Percentiles rank a stretch among this genome's conserved stretches.
Evolutionary conservation across 139 green algal species (phyloP).

Genomic region (Trebouxia sp.): DNA sequence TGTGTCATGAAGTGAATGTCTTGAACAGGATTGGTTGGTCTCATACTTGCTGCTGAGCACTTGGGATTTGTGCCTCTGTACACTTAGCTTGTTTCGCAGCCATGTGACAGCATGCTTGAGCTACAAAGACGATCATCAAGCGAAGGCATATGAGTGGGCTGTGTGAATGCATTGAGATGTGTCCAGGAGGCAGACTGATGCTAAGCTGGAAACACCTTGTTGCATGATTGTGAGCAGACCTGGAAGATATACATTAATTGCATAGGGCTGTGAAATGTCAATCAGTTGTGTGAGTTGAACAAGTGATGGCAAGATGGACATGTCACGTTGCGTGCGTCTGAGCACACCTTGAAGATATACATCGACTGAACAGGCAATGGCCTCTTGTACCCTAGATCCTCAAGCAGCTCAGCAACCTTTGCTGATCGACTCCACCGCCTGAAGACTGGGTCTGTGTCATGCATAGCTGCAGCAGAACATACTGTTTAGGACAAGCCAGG

Average conservation of each 20-base stretch:
- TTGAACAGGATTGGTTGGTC: no score
- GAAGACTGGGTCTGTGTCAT: conserved; percentile 93
- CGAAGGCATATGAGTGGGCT: not conserved
- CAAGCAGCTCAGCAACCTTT: conserved; percentile 62
- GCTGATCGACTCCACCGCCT: conserved; percentile 72
- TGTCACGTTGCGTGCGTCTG: not conserved
- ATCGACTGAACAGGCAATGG: conserved; percentile 94
- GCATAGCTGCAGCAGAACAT: conserved; percentile 63
- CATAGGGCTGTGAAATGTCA: conserved; percentile 55
- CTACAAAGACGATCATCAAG: not conserved
- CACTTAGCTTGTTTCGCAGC: no score
- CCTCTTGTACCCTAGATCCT: conserved; percentile 68
- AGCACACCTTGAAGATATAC: conserved; percentile 84
- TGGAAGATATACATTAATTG: conserved; percentile 97
- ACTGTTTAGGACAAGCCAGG: not conserved
- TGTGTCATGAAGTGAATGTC: no score
- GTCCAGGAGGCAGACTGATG: not conserved
- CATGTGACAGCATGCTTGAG: not conserved
- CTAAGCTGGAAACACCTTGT: not conserved
- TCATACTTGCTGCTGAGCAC: no score
- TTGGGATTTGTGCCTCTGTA: no score
- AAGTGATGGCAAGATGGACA: not conserved
- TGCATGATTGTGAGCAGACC: not conserved
- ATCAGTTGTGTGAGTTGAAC: not conserved
- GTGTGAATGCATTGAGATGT: not conserved